Conservation (phyloP, 2,329 filamentous ascomycete species). For the Colletotrichum somersetense region DNA sequence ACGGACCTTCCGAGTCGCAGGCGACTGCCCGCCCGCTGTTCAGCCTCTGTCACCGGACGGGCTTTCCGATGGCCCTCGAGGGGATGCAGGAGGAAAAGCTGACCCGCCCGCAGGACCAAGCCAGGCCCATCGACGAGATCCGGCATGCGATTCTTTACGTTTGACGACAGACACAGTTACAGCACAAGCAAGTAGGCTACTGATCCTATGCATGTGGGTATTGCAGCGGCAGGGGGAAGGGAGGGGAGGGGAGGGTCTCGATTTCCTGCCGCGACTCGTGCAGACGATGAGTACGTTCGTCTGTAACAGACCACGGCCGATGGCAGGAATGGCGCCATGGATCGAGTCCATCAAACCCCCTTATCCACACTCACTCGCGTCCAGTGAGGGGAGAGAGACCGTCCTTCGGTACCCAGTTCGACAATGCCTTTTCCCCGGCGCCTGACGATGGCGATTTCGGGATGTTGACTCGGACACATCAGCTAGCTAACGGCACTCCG, state of each 20-base stretch:
- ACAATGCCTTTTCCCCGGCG: not conserved
- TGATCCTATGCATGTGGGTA: not conserved
- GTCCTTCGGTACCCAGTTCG: conserved; percentile 2
- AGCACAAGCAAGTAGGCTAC: not conserved
- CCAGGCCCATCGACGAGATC: not conserved
- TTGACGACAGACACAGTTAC: not conserved
- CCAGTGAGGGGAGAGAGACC: not conserved
- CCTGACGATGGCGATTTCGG: not conserved
- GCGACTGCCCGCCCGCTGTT: not conserved
- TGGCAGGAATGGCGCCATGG: conserved; percentile 8
- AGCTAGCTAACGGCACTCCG: conserved; percentile 19
- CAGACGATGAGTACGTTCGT: conserved; percentile 25
- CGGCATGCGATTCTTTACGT: not conserved
- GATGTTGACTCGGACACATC: conserved; percentile 16
- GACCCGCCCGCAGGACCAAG: conserved; percentile 13
- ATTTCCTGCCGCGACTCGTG: conserved; percentile 29
- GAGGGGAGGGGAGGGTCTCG: conserved; percentile 1
- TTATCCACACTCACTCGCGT: conserved; percentile 1
- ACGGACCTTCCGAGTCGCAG: conserved; percentile 16
- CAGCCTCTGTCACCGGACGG: not conserved
- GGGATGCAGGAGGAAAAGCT: conserved; percentile 19
- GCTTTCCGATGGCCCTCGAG: conserved; percentile 6
- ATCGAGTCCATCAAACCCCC: conserved; percentile 8
- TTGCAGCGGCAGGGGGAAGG: not conserved
- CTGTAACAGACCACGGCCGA: conserved; percentile 19